phyloP scores from a whole-genome alignment of 2,329 filamentous ascomycete species.

The Fusarium pseudocircinatum region DNA sequence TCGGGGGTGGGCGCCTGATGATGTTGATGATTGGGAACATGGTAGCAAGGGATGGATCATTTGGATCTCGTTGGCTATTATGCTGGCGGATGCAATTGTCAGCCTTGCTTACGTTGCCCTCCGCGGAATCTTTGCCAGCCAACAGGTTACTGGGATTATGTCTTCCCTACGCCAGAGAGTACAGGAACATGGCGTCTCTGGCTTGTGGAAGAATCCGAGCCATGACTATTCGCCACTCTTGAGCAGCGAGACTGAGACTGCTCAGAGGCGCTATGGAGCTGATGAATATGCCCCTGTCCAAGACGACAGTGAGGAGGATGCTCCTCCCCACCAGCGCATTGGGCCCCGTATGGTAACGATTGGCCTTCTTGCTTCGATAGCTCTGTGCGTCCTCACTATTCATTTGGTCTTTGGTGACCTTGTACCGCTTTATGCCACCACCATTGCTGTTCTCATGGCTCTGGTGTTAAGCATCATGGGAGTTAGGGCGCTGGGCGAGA shows the following conservation, averaged over 20 bases:
- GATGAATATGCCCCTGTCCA: slow-evolving; percentile 29
- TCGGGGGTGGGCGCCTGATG: slow-evolving; percentile 88
- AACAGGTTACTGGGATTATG: background rate
- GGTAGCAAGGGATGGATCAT: slow-evolving; percentile 99
- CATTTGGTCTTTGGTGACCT: slow-evolving; percentile 84
- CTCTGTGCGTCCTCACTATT: slow-evolving; percentile 83
- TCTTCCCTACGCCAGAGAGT: slow-evolving; percentile 20
- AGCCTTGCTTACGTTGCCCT: slow-evolving; percentile 83
- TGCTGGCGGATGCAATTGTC: slow-evolving; percentile 92
- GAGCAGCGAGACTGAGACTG: slow-evolving; percentile 8
- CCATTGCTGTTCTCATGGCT: slow-evolving; percentile 85
- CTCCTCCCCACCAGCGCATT: slow-evolving; percentile 84
- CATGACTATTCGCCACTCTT: slow-evolving; percentile 41
- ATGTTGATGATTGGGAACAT: slow-evolving; percentile 86
- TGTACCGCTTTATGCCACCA: slow-evolving; percentile 79
- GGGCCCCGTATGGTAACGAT: slow-evolving; percentile 74
- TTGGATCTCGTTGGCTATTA: slow-evolving; percentile 94
- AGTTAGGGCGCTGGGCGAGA: slow-evolving; percentile 77
- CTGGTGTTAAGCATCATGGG: slow-evolving; percentile 81
- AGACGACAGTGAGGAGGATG: slow-evolving; percentile 74
- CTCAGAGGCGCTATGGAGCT: background rate
- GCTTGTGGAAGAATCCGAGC: slow-evolving; percentile 26
- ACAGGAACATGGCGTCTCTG: slow-evolving; percentile 33
- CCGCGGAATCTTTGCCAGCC: slow-evolving; percentile 60
- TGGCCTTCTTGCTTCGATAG: slow-evolving; percentile 79